Evolutionary conservation across 352 stramenopile genomes (phyloP).

Genomic region (Peronospora destructor): DNA sequence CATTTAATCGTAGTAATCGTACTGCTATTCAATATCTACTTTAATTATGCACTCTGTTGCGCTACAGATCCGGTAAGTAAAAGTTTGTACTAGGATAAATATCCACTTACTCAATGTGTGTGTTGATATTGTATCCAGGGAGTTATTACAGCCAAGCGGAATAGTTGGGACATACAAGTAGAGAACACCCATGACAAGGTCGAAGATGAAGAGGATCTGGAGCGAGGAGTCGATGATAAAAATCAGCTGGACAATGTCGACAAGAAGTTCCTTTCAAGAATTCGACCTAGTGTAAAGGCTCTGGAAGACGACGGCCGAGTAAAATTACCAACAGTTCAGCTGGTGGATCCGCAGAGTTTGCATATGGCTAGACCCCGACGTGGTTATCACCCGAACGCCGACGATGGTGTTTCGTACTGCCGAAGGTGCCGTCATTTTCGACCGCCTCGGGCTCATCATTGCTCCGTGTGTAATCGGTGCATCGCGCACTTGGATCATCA

Average conservation of each 20-base stretch:
- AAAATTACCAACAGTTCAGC: conserved; percentile 23
- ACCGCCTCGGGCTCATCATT: conserved; percentile 51
- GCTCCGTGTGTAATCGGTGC: conserved; percentile 82
- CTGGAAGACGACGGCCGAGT: conserved; percentile 3
- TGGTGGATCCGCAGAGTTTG: conserved; percentile 33
- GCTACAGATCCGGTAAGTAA: conserved; percentile 42
- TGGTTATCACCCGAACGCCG: conserved; percentile 8
- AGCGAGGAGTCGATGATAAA: conserved; percentile 7
- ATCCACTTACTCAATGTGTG: conserved; percentile 3
- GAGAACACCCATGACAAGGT: conserved; percentile 16
- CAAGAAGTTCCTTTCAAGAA: conserved; percentile 21
- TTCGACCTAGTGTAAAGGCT: conserved; percentile 20
- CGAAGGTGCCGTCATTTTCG: conserved; percentile 44
- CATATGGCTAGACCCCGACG: conserved; percentile 26
- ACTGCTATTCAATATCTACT: conserved; percentile 61
- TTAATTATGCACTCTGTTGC: conserved; percentile 69
- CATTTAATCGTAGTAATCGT: conserved; percentile 30
- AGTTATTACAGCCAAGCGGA: conserved; percentile 21
- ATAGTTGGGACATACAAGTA: conserved; percentile 16
- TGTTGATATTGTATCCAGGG: conserved; percentile 14
- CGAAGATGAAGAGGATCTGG: conserved; percentile 7
- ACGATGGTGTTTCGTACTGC: conserved; percentile 39
- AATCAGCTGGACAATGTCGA: conserved; percentile 8
- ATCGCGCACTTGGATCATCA: conserved; percentile 97
- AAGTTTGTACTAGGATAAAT: too few species aligned